Conservation (phyloP, 495 filamentous ascomycete species). For the Aspergillus bridgeri region DNA sequence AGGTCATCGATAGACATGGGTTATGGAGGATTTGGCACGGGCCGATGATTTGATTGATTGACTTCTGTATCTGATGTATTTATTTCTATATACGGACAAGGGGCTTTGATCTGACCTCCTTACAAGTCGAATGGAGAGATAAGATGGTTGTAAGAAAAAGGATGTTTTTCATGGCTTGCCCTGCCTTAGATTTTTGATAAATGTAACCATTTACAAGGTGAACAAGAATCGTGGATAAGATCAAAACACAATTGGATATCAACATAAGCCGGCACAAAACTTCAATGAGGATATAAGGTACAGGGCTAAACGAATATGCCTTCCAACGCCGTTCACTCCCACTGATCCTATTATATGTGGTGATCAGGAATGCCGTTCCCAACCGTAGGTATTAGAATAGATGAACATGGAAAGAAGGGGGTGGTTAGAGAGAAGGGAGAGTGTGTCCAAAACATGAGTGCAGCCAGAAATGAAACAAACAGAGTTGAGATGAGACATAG, state of each 20-base stretch:
- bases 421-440: conserved; percentile 14
- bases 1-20: not conserved
- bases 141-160: not conserved
- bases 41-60: not conserved
- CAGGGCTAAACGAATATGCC: conserved; percentile 7
- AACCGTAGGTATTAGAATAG: not conserved
- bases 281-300: not conserved
- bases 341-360: conserved; percentile 24
- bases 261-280: not conserved
- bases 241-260: not conserved
- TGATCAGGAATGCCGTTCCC: conserved; percentile 17
- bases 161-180: not conserved
- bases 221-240: not conserved
- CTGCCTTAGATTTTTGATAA: too few relatives aligned
- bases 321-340: conserved; percentile 20
- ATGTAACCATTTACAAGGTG: too few relatives aligned
- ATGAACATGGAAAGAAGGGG: conserved; percentile 13
- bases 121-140: not conserved
- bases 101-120: not conserved
- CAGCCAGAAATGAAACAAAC: conserved; percentile 6
- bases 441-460: conserved; percentile 1
- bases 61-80: not conserved
- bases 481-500: conserved; percentile 8
- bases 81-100: not conserved
- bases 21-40: not conserved